These are phyloP conservation scores for Globisporangium acanthophoron DNA, from an alignment of 352 stramenopile genomes.

Conservation along the genomic window DNA sequence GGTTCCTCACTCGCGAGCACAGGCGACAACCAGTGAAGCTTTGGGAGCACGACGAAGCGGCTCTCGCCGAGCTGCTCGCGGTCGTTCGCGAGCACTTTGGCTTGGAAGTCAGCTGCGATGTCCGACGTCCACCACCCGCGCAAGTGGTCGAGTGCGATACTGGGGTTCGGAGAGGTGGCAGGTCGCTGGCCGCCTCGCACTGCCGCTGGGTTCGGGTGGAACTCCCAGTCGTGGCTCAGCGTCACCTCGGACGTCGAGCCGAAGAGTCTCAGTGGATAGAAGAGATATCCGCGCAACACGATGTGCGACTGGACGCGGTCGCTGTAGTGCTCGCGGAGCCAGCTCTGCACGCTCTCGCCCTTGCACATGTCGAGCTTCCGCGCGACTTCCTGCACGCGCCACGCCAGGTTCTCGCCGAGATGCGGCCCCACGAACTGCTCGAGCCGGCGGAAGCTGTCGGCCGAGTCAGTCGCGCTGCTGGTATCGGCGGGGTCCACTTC, in stretches of 20 bases:
- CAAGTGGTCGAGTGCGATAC: constrained; percentile 41
- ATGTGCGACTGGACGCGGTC: constrained; percentile 49
- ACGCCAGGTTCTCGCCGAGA: constrained; percentile 68
- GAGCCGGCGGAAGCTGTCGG: constrained; percentile 20
- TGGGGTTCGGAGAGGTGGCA: constrained; percentile 7
- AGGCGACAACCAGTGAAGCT: constrained; percentile 61
- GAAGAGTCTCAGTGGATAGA: constrained; percentile 52
- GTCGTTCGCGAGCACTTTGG: constrained; percentile 33
- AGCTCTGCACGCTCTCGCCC: constrained; percentile 44
- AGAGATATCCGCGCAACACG: constrained; percentile 56
- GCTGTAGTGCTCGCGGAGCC: constrained; percentile 48
- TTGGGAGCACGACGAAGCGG: constrained; percentile 58
- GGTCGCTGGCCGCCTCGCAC: not conserved
- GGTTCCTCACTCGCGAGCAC: constrained; percentile 30
- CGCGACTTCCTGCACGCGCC: constrained; percentile 58
- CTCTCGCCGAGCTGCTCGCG: constrained; percentile 20
- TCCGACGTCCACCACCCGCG: constrained; percentile 65
- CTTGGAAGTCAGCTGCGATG: constrained; percentile 31
- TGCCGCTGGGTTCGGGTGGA: constrained; percentile 26
- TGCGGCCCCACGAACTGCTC: constrained; percentile 72
- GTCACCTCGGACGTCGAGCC: constrained; percentile 37
- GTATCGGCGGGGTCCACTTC: too few species aligned
- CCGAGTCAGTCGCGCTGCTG: not conserved
- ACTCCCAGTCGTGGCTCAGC: constrained; percentile 36
- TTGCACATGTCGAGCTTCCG: constrained; percentile 60